These are phyloP conservation scores for Rosa multiflora DNA, from an alignment of 306 rosid species.

Conservation along the genomic window DNA sequence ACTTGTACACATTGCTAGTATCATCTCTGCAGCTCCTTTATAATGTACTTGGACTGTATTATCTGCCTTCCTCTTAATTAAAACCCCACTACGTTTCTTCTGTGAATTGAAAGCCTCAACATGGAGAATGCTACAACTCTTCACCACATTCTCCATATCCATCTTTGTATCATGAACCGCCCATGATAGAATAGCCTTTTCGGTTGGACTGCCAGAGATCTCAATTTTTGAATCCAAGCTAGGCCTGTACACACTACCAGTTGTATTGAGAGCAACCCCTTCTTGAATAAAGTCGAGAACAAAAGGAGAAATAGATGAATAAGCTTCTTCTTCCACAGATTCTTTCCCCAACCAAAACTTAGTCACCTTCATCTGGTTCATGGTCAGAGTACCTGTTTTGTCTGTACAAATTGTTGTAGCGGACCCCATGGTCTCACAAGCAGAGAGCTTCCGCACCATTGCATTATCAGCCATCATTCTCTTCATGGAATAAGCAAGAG, in stretches of 20 bases:
- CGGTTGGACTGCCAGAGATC: slow-evolving; percentile 49
- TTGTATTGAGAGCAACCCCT: slow-evolving; percentile 45
- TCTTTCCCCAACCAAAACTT: slow-evolving; percentile 40
- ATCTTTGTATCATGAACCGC: slow-evolving; percentile 21
- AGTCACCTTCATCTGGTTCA: slow-evolving; percentile 46
- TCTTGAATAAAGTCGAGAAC: slow-evolving; percentile 23
- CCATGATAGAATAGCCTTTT: slow-evolving; percentile 53
- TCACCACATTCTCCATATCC: slow-evolving; percentile 32
- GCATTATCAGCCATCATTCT: slow-evolving; percentile 50
- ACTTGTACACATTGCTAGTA: slow-evolving; percentile 36
- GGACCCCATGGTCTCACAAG: slow-evolving; percentile 55
- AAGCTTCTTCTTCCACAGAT: neutral
- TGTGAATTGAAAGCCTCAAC: slow-evolving; percentile 44
- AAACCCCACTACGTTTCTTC: slow-evolving; percentile 41
- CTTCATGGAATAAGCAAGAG: slow-evolving; percentile 36
- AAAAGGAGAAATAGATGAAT: slow-evolving; percentile 15
- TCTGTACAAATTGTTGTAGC: slow-evolving; percentile 48
- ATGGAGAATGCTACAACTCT: slow-evolving; percentile 9
- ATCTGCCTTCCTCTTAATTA: slow-evolving; percentile 25
- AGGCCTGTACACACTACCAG: slow-evolving; percentile 40
- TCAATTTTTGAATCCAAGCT: slow-evolving; percentile 13
- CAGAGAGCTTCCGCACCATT: slow-evolving; percentile 47
- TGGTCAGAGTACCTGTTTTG: slow-evolving; percentile 50
- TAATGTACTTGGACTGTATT: slow-evolving; percentile 29
- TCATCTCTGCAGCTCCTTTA: slow-evolving; percentile 56